Conservation (phyloP, 305 asterid species). For the Fraxinus albicans region DNA sequence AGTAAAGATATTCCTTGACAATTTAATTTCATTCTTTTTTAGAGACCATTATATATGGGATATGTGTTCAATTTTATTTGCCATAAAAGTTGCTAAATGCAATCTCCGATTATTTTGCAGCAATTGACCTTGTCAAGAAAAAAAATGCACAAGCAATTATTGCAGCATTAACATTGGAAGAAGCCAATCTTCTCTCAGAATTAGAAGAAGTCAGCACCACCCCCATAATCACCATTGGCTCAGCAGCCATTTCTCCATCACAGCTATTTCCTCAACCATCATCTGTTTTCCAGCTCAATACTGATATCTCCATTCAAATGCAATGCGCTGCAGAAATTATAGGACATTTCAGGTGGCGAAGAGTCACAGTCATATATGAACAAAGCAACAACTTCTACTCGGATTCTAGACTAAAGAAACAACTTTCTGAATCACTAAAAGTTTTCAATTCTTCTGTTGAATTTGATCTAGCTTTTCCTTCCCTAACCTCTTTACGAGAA, state of each 20-base stretch:
- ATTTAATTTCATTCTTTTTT: background rate
- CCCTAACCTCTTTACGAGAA: conserved; percentile 23
- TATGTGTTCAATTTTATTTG: background rate
- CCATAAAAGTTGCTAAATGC: background rate
- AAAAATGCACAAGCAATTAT: conserved; percentile 41
- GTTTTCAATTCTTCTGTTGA: conserved; percentile 40
- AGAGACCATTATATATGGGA: background rate
- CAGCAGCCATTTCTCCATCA: conserved; percentile 28
- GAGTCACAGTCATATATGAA: conserved; percentile 44
- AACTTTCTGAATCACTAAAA: conserved; percentile 43
- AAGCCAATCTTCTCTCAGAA: conserved; percentile 44
- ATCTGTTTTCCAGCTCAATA: conserved; percentile 34
- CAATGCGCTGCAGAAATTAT: conserved; percentile 50
- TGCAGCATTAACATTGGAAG: conserved; percentile 45
- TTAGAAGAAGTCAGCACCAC: conserved; percentile 22
- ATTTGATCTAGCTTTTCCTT: conserved; percentile 36
- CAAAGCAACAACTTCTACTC: conserved; percentile 25
- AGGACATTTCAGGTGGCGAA: conserved; percentile 54
- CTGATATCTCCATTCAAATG: conserved; percentile 31
- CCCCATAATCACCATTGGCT: conserved; percentile 47
- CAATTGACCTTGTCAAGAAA: conserved; percentile 35
- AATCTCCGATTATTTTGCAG: conserved; percentile 28
- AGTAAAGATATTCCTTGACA: background rate
- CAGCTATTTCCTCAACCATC: conserved; percentile 14
- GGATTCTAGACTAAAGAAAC: conserved; percentile 31